A percentile compares a stretch with the other conserved stretches of the same genome.
phyloP scores from a whole-genome alignment of 768 basidiomycete genomes.

The Amanita rubescens region DNA sequence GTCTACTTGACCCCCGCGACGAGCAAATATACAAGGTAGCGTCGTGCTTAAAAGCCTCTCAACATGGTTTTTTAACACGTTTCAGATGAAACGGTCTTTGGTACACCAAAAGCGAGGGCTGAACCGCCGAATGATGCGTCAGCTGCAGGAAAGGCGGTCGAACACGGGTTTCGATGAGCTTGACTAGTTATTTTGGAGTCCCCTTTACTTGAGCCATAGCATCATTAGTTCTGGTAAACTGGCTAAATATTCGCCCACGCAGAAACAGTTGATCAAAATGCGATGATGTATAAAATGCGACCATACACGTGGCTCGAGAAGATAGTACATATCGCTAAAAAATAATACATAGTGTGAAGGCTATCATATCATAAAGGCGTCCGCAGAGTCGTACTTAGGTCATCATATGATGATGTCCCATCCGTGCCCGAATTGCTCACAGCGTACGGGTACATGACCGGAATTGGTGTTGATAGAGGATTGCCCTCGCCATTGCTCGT shows the following conservation, averaged over 20 bases:
- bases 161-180: not conserved
- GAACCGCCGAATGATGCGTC: not conserved
- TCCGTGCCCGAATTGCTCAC: slow-evolving; percentile 7
- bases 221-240: not conserved
- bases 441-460: not conserved
- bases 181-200: not conserved
- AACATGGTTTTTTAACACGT: not conserved
- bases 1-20: not conserved
- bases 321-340: not conserved
- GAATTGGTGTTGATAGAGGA: not conserved
- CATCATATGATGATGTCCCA: slow-evolving; percentile 6
- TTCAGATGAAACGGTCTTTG: not conserved
- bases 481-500: not conserved
- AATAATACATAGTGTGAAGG: not conserved
- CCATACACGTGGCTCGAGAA: not conserved
- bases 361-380: slow-evolving; percentile 2
- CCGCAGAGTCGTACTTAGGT: slow-evolving; percentile 8
- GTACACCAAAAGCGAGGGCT: not conserved
- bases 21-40: not conserved
- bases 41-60: not conserved
- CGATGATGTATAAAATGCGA: too few relatives aligned
- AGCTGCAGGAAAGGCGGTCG: not conserved
- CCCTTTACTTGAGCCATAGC: not conserved
- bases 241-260: not conserved
- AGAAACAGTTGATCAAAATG: not conserved